Evolutionary conservation across 2,329 filamentous ascomycete genomes (phyloP).

Genomic region (Fusarium tjaetaba): DNA sequence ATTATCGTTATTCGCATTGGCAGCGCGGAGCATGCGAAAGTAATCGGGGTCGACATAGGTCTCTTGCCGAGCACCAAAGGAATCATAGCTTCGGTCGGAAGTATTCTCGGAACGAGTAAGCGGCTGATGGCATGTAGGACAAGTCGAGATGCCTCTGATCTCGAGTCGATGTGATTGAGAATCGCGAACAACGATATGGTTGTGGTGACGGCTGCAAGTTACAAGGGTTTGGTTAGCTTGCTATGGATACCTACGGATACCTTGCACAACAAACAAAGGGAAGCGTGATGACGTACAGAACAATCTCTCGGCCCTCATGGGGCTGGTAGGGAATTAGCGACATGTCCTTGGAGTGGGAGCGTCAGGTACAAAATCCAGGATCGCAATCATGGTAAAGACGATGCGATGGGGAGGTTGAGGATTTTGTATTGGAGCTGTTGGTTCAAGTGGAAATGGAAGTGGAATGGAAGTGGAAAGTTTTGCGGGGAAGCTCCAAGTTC

Average conservation of each 20-base stretch:
- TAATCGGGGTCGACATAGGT: conserved; percentile 91
- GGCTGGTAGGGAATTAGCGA: conserved; percentile 82
- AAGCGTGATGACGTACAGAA: conserved; percentile 73
- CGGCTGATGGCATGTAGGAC: conserved; percentile 90
- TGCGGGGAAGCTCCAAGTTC: conserved; percentile 19
- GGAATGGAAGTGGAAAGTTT: conserved; percentile 17
- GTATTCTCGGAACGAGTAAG: conserved; percentile 58
- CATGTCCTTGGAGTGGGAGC: conserved; percentile 49
- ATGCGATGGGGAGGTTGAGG: conserved; percentile 8
- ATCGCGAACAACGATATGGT: conserved; percentile 92
- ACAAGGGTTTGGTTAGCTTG: conserved; percentile 23
- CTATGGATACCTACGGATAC: background rate
- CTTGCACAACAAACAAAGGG: conserved; percentile 1
- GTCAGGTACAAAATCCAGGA: conserved; percentile 33
- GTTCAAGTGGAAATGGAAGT: background rate
- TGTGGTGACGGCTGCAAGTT: conserved; percentile 87
- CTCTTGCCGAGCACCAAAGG: conserved; percentile 56
- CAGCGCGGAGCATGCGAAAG: conserved; percentile 87
- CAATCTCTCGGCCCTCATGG: conserved; percentile 79
- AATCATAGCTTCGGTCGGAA: conserved; percentile 61
- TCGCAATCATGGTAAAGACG: conserved; percentile 37
- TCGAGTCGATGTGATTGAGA: conserved; percentile 85
- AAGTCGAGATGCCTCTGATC: conserved; percentile 80
- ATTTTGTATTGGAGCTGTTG: conserved; percentile 6
- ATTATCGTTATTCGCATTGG: conserved; percentile 54